Base-by-base conservation (phyloP, 2,329 filamentous ascomycete species). In the Teratosphaeria destructans region DNA sequence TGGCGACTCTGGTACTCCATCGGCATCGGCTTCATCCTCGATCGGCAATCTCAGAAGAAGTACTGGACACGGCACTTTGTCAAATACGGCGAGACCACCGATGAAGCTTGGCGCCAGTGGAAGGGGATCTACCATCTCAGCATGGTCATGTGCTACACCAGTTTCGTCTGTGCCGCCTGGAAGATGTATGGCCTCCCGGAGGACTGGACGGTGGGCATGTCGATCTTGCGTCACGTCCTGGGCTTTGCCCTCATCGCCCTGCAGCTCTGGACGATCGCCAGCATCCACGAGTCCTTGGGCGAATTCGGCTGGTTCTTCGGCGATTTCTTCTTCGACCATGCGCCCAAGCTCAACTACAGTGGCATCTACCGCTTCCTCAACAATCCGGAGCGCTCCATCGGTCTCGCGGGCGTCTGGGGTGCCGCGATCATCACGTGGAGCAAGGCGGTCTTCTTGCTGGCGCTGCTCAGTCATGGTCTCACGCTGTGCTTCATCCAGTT, bases 291-390 rank as follows among this genome's bases (percentile, higher is more conserved):
- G 56, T 95, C 90, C 19, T 84, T 99, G 0, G 94, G 94, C 59
- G 94, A 99, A 71, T 99, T 97, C 69, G 94, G 94, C 67, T 99
- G 93, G 93, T 97, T 97, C 79, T 97, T 92, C 70, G 94, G 94
- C 19, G 94, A 99, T 72, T 99, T 97, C 79, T 97, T 99, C 80
- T 96, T 94, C 71, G 90, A 96, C 62, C 87, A 90, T 54, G 84
- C 86, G 11, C 87, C 87, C 12, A 95, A 94, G 75, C 81, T 97
- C 62, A 97, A 90, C 0, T 99, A 99, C 75, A 91, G 88, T 66
- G 95, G 93, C 63, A 99, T 99, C 68, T 99, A 99, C 74, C 90
- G 94, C 55, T 99, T 95, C 76, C 80, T 99, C 65, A 99, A 99
- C 77, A 99, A 97, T 70, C 94, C 94, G 0, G 94, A 99, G 74